Evolutionary conservation across 129 eudicot genomes (phyloP).

Genomic region (Silybum marianum): DNA sequence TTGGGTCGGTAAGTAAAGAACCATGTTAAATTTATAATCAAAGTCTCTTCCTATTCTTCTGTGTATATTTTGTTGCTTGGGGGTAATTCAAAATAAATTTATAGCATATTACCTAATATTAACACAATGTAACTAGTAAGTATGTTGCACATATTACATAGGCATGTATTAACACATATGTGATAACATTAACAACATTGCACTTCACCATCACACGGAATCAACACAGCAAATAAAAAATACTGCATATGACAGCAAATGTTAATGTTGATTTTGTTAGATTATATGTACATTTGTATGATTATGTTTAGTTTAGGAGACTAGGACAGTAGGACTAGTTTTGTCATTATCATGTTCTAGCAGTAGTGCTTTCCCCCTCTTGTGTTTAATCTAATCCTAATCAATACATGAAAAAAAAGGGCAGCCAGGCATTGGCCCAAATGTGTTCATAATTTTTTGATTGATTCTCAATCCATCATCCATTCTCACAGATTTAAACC

Average conservation of each 20-base stretch:
- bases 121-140: background rate
- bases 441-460: background rate
- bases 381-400: background rate
- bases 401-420: background rate
- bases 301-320: too few relatives aligned
- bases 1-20: background rate
- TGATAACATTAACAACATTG: background rate
- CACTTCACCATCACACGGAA: constrained; percentile 1
- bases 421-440: background rate
- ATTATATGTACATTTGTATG: background rate
- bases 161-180: constrained; percentile 9
- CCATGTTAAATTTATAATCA: background rate
- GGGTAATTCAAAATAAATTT: background rate
- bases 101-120: constrained; percentile 3
- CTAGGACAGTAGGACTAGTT: background rate
- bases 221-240: constrained; percentile 11
- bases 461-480: background rate
- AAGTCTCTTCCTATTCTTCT: constrained; percentile 12
- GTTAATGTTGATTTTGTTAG: background rate
- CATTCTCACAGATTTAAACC: background rate
- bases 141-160: constrained; percentile 12
- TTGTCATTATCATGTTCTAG: background rate
- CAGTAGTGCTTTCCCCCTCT: background rate
- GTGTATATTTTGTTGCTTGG: background rate
- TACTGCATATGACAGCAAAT: background rate